These are phyloP conservation scores for Candida fluviatilis DNA, from an alignment of 805 yeast genomes.

Conservation along the genomic window DNA sequence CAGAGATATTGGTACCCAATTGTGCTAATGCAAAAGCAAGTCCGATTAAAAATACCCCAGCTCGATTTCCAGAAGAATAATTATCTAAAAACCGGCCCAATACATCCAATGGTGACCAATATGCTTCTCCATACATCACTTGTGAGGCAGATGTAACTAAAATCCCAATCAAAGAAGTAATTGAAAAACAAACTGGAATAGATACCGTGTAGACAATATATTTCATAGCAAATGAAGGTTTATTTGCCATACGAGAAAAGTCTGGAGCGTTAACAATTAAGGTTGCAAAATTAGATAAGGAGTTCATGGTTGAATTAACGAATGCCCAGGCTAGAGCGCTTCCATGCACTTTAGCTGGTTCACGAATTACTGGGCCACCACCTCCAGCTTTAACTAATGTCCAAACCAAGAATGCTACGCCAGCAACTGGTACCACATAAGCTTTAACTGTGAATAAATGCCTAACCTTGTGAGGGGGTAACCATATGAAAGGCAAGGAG, in stretches of 20 bases:
- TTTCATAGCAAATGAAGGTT: constrained; percentile 35
- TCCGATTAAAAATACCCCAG: constrained; percentile 39
- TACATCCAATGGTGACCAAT: constrained; percentile 85
- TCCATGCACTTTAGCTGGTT: constrained; percentile 47
- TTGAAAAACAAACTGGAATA: constrained; percentile 72
- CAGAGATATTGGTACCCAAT: constrained; percentile 39
- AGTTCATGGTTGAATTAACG: constrained; percentile 70
- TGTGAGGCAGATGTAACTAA: constrained; percentile 78
- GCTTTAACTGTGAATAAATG: constrained; percentile 84
- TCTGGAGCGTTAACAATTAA: constrained; percentile 85
- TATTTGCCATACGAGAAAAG: constrained; percentile 75
- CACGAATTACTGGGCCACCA: constrained; percentile 66
- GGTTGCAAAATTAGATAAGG: constrained; percentile 85
- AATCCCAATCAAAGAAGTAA: constrained; percentile 83
- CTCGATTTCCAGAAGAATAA: constrained; percentile 36
- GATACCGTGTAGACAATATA: constrained; percentile 48
- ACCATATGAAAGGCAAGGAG: constrained; percentile 75
- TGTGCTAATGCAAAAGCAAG: constrained; percentile 40
- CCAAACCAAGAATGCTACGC: constrained; percentile 81
- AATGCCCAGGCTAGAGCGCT: constrained; percentile 79
- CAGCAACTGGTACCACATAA: constrained; percentile 74
- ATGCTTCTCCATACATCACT: constrained; percentile 59
- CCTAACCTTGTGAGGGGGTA: constrained; percentile 77
- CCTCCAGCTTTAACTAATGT: constrained; percentile 77
- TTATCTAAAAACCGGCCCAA: constrained; percentile 54